phyloP scores from a whole-genome alignment of 129 eudicot genomes.

The Kitagawia praeruptora region DNA sequence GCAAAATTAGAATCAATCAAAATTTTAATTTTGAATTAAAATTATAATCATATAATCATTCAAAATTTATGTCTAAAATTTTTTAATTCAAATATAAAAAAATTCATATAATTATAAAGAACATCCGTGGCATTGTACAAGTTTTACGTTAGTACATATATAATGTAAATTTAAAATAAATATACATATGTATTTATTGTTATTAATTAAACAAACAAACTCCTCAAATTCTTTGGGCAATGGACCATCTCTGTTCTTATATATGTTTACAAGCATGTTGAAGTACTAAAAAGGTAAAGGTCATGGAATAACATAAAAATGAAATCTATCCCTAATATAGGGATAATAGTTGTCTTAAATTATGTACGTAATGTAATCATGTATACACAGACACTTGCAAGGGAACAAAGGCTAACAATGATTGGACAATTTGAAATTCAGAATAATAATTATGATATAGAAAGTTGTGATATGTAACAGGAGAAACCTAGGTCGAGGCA shows the following conservation, averaged over 20 bases:
- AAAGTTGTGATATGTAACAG: background rate
- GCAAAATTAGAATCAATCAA: too few species aligned
- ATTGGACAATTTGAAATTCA: background rate
- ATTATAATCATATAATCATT: too few species aligned
- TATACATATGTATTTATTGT: too few species aligned
- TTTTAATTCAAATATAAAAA: too few species aligned
- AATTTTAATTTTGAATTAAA: too few species aligned
- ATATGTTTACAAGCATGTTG: background rate
- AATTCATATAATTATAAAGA: too few species aligned
- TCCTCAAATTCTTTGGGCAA: background rate
- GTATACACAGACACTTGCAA: background rate
- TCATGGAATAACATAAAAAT: background rate
- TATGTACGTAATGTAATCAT: background rate
- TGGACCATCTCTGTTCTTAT: background rate
- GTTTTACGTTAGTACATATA: too few species aligned
- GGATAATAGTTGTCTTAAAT: background rate
- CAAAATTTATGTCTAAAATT: too few species aligned
- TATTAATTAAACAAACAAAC: too few species aligned
- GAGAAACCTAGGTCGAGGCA: constrained; percentile 1
- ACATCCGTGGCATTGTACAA: too few species aligned
- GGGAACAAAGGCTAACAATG: constrained; percentile 1
- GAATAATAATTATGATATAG: background rate
- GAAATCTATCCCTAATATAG: background rate
- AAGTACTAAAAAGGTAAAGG: background rate
- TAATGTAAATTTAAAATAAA: too few species aligned